These are phyloP conservation scores for Eutypa lata DNA, from an alignment of 2,329 filamentous ascomycete species.

Conservation along the genomic window DNA sequence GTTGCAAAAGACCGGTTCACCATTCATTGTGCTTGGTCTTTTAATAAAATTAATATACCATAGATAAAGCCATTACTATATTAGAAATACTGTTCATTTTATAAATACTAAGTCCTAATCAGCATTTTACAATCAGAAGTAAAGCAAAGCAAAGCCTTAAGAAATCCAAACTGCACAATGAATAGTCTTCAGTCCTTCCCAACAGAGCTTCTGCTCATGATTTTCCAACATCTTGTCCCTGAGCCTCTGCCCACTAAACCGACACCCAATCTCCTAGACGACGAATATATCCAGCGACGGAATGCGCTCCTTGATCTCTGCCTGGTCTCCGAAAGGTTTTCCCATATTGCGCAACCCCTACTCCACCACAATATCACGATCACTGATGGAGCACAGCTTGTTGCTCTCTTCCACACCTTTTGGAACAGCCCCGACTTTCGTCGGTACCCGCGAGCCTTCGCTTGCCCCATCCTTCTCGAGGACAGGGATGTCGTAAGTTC, in stretches of 20 bases:
- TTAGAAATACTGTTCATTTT: no score
- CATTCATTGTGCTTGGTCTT: no score
- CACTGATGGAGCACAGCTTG: background rate
- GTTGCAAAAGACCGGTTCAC: no score
- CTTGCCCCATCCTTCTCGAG: background rate
- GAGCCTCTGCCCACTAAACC: background rate
- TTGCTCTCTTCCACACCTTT: background rate
- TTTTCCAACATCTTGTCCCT: background rate
- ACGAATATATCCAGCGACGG: background rate
- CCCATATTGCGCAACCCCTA: background rate
- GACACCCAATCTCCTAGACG: background rate
- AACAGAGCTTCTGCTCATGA: background rate
- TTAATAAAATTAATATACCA: no score
- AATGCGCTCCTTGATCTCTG: background rate
- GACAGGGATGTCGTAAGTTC: background rate
- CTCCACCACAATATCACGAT: background rate
- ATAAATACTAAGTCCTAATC: no score
- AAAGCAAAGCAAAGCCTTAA: no score
- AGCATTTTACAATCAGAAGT: no score
- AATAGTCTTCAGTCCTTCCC: background rate
- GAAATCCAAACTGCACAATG: no score
- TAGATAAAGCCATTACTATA: no score
- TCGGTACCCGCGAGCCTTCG: background rate
- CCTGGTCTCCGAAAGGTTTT: background rate
- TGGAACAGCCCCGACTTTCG: background rate